Percentiles rank a stretch among this genome's conserved stretches.
Conservation (phyloP, 106 monocot species). For the Allium sativum region DNA sequence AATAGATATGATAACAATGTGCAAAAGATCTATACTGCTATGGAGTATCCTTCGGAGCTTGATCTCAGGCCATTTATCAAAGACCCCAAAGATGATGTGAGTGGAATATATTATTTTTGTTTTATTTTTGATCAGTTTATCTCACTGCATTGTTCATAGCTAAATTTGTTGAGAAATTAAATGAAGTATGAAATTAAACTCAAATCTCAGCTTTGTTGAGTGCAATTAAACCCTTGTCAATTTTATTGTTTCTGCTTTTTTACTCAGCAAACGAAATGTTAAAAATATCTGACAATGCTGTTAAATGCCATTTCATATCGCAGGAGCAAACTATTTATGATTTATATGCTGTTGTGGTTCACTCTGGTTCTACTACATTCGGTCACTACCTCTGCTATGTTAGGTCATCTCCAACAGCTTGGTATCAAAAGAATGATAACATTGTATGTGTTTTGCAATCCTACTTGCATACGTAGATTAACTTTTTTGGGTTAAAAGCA, state of each 20-base stretch:
- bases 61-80: conserved; percentile 51
- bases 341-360: conserved; percentile 54
- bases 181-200: no score
- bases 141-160: no score
- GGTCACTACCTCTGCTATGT: conserved; percentile 52
- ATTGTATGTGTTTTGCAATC: conserved; percentile 1
- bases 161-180: no score
- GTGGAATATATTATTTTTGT: not conserved
- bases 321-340: conserved; percentile 45
- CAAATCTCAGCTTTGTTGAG: no score
- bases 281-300: no score
- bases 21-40: conserved; percentile 44
- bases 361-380: conserved; percentile 19
- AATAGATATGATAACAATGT: conserved; percentile 48
- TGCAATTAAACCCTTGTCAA: no score
- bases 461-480: not conserved
- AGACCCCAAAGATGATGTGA: conserved; percentile 19
- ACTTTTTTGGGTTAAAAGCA: not conserved
- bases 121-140: not conserved
- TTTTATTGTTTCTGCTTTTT: no score
- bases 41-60: conserved; percentile 51
- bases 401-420: conserved; percentile 38
- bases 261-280: no score
- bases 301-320: not conserved
- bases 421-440: conserved; percentile 45